These are phyloP conservation scores for Collybia sordida DNA, from an alignment of 768 basidiomycete species.

Conservation along the genomic window DNA sequence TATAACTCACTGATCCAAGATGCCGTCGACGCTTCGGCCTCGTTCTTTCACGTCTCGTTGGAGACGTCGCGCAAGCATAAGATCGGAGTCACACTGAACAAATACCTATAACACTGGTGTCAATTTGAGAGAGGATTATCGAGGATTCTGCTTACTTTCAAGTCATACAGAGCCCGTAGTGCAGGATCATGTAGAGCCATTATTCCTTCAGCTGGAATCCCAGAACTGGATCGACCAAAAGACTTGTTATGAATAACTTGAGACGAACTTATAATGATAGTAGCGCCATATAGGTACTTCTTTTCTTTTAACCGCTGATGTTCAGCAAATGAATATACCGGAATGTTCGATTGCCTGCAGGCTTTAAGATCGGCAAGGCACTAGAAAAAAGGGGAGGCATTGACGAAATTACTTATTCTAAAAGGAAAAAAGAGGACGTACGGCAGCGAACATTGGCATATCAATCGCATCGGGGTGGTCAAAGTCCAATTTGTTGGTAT, in stretches of 20 bases:
- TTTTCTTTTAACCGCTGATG: slow-evolving; percentile 81
- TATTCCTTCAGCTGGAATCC: slow-evolving; percentile 77
- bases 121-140: background rate
- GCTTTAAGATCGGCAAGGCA: slow-evolving; percentile 85
- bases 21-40: slow-evolving; percentile 79
- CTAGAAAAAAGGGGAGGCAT: slow-evolving; percentile 32
- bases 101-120: slow-evolving; percentile 53
- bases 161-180: slow-evolving; percentile 82
- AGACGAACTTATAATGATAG: slow-evolving; percentile 77
- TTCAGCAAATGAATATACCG: slow-evolving; percentile 89
- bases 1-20: slow-evolving; percentile 77
- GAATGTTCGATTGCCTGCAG: slow-evolving; percentile 84
- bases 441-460: slow-evolving; percentile 80
- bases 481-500: slow-evolving; percentile 78
- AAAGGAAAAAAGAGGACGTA: slow-evolving; percentile 30
- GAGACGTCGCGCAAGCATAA: slow-evolving; percentile 95
- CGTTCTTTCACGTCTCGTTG: slow-evolving; percentile 86
- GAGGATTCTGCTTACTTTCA: slow-evolving; percentile 60
- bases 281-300: slow-evolving; percentile 91
- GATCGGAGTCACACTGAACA: slow-evolving; percentile 91
- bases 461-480: slow-evolving; percentile 95
- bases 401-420: background rate
- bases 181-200: slow-evolving; percentile 82
- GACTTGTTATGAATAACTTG: background rate
- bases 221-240: slow-evolving; percentile 4